These are phyloP conservation scores for Penicillium paradoxum DNA, from an alignment of 495 filamentous ascomycete species.

Conservation along the genomic window DNA sequence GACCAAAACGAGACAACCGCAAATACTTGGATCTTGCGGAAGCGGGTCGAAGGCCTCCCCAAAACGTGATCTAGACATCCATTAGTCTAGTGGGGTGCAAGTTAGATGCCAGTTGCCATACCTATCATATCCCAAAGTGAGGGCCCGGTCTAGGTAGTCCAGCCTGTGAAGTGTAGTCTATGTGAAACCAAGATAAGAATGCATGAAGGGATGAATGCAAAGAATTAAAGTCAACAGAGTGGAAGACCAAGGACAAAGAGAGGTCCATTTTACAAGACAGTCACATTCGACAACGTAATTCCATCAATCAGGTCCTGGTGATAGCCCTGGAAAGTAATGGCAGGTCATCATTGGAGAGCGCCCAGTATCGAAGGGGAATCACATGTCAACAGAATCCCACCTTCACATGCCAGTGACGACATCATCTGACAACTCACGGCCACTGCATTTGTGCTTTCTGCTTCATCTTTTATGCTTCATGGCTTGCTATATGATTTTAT, in stretches of 20 bases:
- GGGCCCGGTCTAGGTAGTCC: not conserved
- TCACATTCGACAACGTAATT: conserved; percentile 7
- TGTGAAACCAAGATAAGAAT: not conserved
- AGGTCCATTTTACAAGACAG: not conserved
- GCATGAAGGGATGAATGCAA: not conserved
- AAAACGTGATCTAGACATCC: conserved; percentile 71
- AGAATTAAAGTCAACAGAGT: not conserved
- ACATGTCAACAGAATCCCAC: conserved; percentile 35
- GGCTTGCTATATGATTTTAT: too few relatives aligned
- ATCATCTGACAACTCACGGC: conserved; percentile 12
- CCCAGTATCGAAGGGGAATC: not conserved
- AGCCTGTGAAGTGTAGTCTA: not conserved
- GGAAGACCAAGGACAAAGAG: not conserved
- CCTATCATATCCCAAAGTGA: conserved; percentile 30
- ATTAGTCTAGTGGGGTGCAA: not conserved
- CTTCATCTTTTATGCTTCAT: not conserved
- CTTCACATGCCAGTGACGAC: conserved; percentile 28
- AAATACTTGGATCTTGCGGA: conserved; percentile 89
- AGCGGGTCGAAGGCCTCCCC: conserved; percentile 82
- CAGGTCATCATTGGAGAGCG: not conserved
- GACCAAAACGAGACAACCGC: conserved; percentile 90
- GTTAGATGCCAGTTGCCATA: conserved; percentile 4
- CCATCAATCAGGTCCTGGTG: not conserved
- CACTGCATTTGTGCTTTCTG: too few relatives aligned
- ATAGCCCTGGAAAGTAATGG: not conserved